phyloP scores from a whole-genome alignment of 345 rosid species.

The Eucalyptus viminalis region DNA sequence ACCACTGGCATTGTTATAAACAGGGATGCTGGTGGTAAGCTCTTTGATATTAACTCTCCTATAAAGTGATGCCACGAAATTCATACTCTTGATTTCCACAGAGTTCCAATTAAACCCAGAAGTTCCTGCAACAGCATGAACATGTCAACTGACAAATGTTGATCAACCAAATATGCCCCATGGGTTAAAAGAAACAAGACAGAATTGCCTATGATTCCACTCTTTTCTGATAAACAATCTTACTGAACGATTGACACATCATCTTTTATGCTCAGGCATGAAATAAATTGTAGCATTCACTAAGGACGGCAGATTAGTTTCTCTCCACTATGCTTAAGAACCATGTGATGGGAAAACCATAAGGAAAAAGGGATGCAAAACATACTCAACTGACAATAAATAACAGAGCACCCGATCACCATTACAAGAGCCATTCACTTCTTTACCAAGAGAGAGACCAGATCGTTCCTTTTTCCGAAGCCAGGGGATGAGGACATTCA shows the following conservation, averaged over 20 bases:
- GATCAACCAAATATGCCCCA: not conserved
- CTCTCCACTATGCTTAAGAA: not conserved
- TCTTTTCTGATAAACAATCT: not conserved
- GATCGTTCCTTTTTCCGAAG: not conserved
- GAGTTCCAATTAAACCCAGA: not conserved
- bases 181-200: not conserved
- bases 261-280: not conserved
- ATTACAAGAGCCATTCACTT: not conserved
- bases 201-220: not conserved
- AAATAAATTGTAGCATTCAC: not conserved
- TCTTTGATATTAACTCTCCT: conserved; percentile 15
- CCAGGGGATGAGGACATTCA: not conserved
- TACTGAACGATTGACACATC: not conserved
- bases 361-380: not conserved
- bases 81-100: not conserved
- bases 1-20: conserved; percentile 6
- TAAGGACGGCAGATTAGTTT: not conserved
- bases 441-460: not conserved
- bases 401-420: not conserved
- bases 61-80: conserved; percentile 6
- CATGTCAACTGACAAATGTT: not conserved
- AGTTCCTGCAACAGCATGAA: not conserved
- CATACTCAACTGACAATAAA: not conserved
- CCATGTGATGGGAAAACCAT: not conserved
- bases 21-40: conserved; percentile 11